A percentile compares a stretch with the other conserved stretches of the same genome.
Evolutionary conservation across 108 stramenopile species (phyloP).

Genomic region (Schizochytrium sp.): DNA sequence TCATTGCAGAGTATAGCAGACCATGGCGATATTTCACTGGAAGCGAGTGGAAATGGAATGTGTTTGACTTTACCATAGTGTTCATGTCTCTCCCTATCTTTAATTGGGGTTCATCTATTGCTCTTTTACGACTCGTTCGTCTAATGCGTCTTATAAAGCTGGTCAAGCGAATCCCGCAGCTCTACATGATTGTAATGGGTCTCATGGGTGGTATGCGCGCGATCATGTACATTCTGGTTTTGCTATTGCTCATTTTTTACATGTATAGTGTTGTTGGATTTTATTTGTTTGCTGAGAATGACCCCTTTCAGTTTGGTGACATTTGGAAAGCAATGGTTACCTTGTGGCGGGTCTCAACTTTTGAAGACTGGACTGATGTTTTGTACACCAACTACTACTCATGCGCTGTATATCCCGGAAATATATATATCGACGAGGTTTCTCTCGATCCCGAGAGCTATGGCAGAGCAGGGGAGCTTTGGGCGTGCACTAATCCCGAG

Average conservation of each 20-base stretch:
- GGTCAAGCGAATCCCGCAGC: constrained; percentile 66
- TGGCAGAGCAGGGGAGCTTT: constrained; percentile 13
- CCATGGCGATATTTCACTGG: constrained; percentile 68
- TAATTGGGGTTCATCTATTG: constrained; percentile 47
- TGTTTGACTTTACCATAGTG: constrained; percentile 68
- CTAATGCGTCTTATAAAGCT: constrained; percentile 64
- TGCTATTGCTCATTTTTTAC: constrained; percentile 71
- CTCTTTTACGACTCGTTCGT: constrained; percentile 45
- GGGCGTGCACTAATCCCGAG: constrained; percentile 5
- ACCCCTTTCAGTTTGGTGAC: constrained; percentile 67
- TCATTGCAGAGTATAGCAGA: constrained; percentile 64
- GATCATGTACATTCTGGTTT: constrained; percentile 67
- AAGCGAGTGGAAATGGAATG: constrained; percentile 70
- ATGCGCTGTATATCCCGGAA: not conserved
- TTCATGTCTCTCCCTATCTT: constrained; percentile 61
- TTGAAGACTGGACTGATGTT: constrained; percentile 71
- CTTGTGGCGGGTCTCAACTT: constrained; percentile 66
- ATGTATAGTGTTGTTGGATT: constrained; percentile 53
- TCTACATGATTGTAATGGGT: constrained; percentile 69
- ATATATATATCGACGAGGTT: constrained; percentile 11
- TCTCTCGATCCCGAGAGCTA: not conserved
- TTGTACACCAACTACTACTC: constrained; percentile 65
- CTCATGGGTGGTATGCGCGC: constrained; percentile 65
- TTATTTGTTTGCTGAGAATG: constrained; percentile 60
- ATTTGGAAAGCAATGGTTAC: constrained; percentile 64